Evolutionary conservation across 306 rosid species (phyloP).

Genomic region (Vicia sativa): DNA sequence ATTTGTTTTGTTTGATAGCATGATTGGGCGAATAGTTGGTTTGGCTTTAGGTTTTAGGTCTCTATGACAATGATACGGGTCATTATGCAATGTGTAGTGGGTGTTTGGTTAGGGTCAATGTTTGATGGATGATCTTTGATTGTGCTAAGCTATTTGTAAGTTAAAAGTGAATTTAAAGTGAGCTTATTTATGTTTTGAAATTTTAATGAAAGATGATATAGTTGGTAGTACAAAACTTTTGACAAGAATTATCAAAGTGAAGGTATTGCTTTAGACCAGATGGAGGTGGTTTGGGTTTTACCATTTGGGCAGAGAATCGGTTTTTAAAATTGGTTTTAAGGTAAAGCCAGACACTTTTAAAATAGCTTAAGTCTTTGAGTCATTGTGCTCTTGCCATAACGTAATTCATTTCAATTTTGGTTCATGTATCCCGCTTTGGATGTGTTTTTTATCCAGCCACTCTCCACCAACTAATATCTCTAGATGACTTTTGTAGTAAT

Average conservation of each 20-base stretch:
- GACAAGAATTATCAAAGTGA: background rate
- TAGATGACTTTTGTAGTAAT: background rate
- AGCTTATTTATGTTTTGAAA: background rate
- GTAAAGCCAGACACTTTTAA: background rate
- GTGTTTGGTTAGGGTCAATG: background rate
- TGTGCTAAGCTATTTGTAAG: background rate
- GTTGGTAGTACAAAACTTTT: background rate
- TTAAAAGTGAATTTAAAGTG: slow-evolving; percentile 12
- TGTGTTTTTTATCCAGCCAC: slow-evolving; percentile 22
- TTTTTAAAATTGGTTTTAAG: slow-evolving; percentile 15
- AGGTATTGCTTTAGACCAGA: slow-evolving; percentile 7
- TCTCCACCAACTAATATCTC: slow-evolving; percentile 11
- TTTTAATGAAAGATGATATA: background rate
- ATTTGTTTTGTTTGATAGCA: background rate
- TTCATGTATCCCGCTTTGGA: slow-evolving; percentile 24
- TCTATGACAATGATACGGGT: no score
- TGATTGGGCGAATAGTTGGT: background rate
- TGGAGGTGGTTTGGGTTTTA: background rate
- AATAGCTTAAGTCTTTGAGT: no score
- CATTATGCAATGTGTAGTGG: no score
- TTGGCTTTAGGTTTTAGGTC: background rate
- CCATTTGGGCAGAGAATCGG: background rate
- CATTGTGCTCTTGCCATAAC: slow-evolving; percentile 7
- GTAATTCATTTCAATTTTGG: slow-evolving; percentile 25
- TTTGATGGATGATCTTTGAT: slow-evolving; percentile 1